These are phyloP conservation scores for Glycine soja DNA, from an alignment of 306 rosid genomes.

Conservation along the genomic window DNA sequence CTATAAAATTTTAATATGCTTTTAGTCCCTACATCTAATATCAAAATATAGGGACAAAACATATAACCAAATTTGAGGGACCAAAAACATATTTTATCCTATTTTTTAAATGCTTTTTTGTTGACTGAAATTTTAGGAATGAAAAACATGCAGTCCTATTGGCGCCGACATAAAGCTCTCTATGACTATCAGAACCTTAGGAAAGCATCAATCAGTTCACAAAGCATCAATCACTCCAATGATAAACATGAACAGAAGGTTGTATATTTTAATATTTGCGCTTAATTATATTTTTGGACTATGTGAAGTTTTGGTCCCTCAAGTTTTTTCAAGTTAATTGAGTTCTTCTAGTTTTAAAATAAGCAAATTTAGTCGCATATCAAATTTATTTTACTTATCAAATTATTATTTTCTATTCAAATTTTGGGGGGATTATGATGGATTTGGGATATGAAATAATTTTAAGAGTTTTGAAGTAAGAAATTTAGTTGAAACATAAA, in stretches of 20 bases:
- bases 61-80: background rate
- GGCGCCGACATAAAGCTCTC: slow-evolving; percentile 59
- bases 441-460: slow-evolving; percentile 1
- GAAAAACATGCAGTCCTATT: slow-evolving; percentile 56
- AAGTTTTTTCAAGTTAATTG: background rate
- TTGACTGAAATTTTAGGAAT: slow-evolving; percentile 41
- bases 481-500: background rate
- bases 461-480: background rate
- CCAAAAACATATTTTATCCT: background rate
- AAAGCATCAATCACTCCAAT: slow-evolving; percentile 33
- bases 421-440: background rate
- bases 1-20: background rate
- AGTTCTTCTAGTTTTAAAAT: background rate
- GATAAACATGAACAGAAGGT: slow-evolving; percentile 53
- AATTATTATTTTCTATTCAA: background rate
- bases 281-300: background rate
- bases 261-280: slow-evolving; percentile 22
- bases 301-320: background rate
- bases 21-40: background rate
- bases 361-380: background rate
- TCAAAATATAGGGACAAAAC: background rate
- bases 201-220: slow-evolving; percentile 52
- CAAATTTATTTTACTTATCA: background rate
- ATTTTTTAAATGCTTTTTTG: slow-evolving; percentile 18
- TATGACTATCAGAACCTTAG: slow-evolving; percentile 55